Percentiles rank a stretch among this genome's conserved stretches.
These are phyloP conservation scores for Phytophthora sansomeana DNA, from an alignment of 352 stramenopile genomes.

Conservation along the genomic window DNA sequence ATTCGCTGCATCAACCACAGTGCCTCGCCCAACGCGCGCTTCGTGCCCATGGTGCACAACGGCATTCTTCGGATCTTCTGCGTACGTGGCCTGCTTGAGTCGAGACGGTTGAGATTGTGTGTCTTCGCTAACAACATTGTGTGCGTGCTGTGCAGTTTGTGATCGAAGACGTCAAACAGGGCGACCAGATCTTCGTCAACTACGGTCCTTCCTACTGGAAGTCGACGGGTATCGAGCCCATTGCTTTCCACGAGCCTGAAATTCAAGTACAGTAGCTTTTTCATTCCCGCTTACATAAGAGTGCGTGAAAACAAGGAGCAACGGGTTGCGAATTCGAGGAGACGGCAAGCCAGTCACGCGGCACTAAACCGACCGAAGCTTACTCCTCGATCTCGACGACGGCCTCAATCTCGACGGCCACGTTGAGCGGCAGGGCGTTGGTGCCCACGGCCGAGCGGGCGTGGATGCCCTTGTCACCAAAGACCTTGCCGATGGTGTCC, in stretches of 20 bases:
- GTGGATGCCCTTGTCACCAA: slow-evolving; percentile 91
- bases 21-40: slow-evolving; percentile 60
- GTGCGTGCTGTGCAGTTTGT: slow-evolving; percentile 54
- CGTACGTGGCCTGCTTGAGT: slow-evolving; percentile 39
- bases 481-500: slow-evolving; percentile 93
- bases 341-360: slow-evolving; percentile 4
- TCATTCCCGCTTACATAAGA: slow-evolving; percentile 34
- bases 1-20: slow-evolving; percentile 88
- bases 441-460: slow-evolving; percentile 96
- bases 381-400: slow-evolving; percentile 95
- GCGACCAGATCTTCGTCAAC: slow-evolving; percentile 81
- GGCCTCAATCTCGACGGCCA: slow-evolving; percentile 97
- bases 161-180: slow-evolving; percentile 45
- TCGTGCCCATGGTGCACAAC: slow-evolving; percentile 69
- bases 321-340: slow-evolving; percentile 5
- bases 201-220: slow-evolving; percentile 81
- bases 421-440: slow-evolving; percentile 96
- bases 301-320: slow-evolving; percentile 21
- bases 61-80: slow-evolving; percentile 83
- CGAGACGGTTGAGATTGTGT: neutral
- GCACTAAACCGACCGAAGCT: neutral
- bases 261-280: slow-evolving; percentile 26
- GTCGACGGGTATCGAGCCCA: slow-evolving; percentile 55
- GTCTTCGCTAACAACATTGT: neutral
- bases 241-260: slow-evolving; percentile 42